Percentiles rank a stretch among this genome's conserved stretches.
phyloP scores from a whole-genome alignment of 495 filamentous ascomycete genomes.

The Penicillium lividum region DNA sequence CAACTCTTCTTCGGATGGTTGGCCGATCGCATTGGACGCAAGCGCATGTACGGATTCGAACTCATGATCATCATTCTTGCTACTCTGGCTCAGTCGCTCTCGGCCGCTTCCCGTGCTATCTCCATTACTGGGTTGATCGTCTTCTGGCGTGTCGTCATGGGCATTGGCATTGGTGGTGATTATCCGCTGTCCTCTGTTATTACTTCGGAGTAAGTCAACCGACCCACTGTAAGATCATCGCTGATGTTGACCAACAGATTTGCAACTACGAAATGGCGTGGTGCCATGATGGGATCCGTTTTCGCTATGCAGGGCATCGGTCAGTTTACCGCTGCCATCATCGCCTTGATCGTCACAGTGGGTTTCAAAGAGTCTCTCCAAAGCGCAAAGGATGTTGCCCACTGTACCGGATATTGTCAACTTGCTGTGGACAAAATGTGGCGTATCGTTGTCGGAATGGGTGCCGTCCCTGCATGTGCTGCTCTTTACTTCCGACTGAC shows the following conservation, averaged over 20 bases:
- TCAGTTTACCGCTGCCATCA: slow-evolving; percentile 68
- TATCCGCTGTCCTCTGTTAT: slow-evolving; percentile 86
- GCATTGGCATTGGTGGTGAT: slow-evolving; percentile 82
- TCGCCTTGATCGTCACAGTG: slow-evolving; percentile 68
- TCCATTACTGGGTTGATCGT: slow-evolving; percentile 75
- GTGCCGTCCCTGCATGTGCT: slow-evolving; percentile 73
- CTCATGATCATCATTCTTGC: slow-evolving; percentile 86
- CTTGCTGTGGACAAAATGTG: slow-evolving; percentile 85
- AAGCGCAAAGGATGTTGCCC: slow-evolving; percentile 42
- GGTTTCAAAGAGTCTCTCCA: slow-evolving; percentile 72
- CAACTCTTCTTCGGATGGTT: slow-evolving; percentile 80
- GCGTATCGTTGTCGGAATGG: slow-evolving; percentile 75
- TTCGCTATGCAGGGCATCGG: slow-evolving; percentile 85
- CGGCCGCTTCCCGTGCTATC: slow-evolving; percentile 66
- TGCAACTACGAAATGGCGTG: slow-evolving; percentile 80
- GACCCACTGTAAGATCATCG: neutral
- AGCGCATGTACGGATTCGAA: slow-evolving; percentile 86
- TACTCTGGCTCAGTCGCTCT: slow-evolving; percentile 73
- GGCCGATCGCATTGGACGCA: slow-evolving; percentile 77
- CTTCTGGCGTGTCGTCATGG: slow-evolving; percentile 90
- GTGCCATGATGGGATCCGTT: slow-evolving; percentile 86
- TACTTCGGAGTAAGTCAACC: slow-evolving; percentile 65
- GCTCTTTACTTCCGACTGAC: slow-evolving; percentile 86
- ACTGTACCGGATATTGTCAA: slow-evolving; percentile 65
- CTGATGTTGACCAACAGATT: slow-evolving; percentile 55